phyloP scores from a whole-genome alignment of 2,329 filamentous ascomycete species.

The Emergomyces africanus region DNA sequence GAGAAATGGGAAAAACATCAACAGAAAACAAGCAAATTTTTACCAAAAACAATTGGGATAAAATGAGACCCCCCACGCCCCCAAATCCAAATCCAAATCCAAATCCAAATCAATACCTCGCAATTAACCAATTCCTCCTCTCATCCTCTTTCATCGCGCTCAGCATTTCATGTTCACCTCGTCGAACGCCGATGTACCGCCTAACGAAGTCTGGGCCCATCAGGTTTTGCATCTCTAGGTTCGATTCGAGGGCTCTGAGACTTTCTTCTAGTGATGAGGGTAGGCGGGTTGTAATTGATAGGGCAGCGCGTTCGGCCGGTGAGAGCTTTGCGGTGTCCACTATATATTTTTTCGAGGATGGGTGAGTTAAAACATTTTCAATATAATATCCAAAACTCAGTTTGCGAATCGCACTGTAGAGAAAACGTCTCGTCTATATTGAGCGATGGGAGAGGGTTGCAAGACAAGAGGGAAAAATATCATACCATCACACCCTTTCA shows the following conservation, averaged over 20 bases:
- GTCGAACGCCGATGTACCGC: constrained; percentile 21
- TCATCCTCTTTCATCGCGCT: constrained; percentile 19
- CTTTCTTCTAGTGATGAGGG: constrained; percentile 25
- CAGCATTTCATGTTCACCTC: constrained; percentile 21
- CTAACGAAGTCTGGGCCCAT: constrained; percentile 19
- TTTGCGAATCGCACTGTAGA: too few species aligned
- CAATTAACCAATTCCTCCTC: constrained; percentile 26
- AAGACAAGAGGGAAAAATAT: background rate
- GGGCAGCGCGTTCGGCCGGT: constrained; percentile 16
- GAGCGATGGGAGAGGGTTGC: background rate
- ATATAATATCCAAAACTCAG: too few species aligned
- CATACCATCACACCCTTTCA: constrained; percentile 14
- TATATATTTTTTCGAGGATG: constrained; percentile 2
- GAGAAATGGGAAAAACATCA: background rate
- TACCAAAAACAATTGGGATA: background rate
- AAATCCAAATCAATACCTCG: constrained; percentile 21
- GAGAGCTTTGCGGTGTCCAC: constrained; percentile 24
- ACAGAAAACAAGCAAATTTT: background rate
- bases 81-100: too few species aligned
- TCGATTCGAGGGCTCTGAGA: constrained; percentile 19
- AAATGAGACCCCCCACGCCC: too few species aligned
- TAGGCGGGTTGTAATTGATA: constrained; percentile 26
- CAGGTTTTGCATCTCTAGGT: constrained; percentile 17
- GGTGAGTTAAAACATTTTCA: constrained; percentile 1
- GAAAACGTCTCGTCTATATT: background rate